These are phyloP conservation scores for Lojkania enalia DNA, from an alignment of 2,329 filamentous ascomycete species.

Conservation along the genomic window DNA sequence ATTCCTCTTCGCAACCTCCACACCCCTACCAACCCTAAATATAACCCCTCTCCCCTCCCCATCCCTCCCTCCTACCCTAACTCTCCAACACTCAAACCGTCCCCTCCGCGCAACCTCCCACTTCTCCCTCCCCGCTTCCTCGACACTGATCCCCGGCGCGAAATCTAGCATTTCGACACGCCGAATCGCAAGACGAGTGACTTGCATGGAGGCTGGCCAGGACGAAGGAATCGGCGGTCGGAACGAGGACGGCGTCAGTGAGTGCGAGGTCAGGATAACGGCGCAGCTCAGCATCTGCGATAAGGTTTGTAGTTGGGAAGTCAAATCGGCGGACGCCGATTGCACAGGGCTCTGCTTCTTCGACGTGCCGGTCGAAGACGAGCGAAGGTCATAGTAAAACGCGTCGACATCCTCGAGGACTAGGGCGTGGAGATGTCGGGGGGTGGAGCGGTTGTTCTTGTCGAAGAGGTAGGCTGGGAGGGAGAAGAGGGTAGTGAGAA, in stretches of 20 bases:
- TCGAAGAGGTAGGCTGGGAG: conserved; percentile 57
- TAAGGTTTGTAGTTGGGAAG: conserved; percentile 14
- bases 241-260: conserved; percentile 11
- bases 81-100: conserved; percentile 40
- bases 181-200: conserved; percentile 40
- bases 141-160: conserved; percentile 40
- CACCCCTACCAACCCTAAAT: conserved; percentile 26
- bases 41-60: conserved; percentile 24
- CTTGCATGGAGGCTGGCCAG: conserved; percentile 29
- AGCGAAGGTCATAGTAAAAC: conserved; percentile 59
- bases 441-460: conserved; percentile 53
- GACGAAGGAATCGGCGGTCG: conserved; percentile 29
- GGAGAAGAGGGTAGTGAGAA: conserved; percentile 54
- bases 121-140: conserved; percentile 45
- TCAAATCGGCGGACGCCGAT: conserved; percentile 21
- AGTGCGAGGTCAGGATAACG: conserved; percentile 19
- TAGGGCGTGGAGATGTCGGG: conserved; percentile 54
- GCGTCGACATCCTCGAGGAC: conserved; percentile 59
- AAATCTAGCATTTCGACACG: conserved; percentile 43
- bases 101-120: conserved; percentile 43
- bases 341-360: conserved; percentile 7
- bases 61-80: conserved; percentile 15
- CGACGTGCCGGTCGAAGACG: conserved; percentile 4
- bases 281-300: conserved; percentile 16
- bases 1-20: conserved; percentile 17